phyloP scores from a whole-genome alignment of 2,329 filamentous ascomycete species.

The Calonectria crousiana region DNA sequence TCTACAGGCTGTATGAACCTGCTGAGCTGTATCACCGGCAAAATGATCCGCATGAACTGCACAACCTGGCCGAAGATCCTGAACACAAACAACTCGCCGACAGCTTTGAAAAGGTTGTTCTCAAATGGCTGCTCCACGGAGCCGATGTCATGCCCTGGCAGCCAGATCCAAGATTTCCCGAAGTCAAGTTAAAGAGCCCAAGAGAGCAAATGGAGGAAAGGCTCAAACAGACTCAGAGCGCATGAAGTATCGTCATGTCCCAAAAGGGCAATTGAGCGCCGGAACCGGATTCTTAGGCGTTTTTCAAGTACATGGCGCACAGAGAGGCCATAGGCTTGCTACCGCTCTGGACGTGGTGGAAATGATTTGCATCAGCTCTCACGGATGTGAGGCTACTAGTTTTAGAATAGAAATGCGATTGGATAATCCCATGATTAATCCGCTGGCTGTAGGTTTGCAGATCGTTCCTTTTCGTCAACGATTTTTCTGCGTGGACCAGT shows the following conservation, averaged over 20 bases:
- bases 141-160: constrained; percentile 52
- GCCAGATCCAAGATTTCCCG: constrained; percentile 50
- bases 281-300: background rate
- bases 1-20: constrained; percentile 60
- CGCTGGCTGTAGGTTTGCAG: background rate
- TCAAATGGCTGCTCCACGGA: constrained; percentile 53
- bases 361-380: background rate
- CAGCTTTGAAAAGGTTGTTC: constrained; percentile 47
- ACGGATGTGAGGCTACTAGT: background rate
- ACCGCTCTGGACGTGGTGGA: background rate
- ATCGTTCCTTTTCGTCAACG: background rate
- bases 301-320: background rate
- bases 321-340: background rate
- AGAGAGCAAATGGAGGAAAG: constrained; percentile 45
- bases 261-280: background rate
- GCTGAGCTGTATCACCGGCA: constrained; percentile 56
- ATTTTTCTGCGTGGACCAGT: background rate
- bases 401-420: background rate
- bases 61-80: constrained; percentile 51
- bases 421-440: background rate
- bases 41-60: constrained; percentile 52
- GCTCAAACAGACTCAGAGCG: constrained; percentile 17
- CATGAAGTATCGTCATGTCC: background rate
- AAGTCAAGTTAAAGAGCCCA: constrained; percentile 49
- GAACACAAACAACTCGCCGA: constrained; percentile 38